Evolutionary conservation across 2,329 filamentous ascomycete genomes (phyloP), one percentile per base, ranked within the genome.

Genomic region (Diaporthe caulivora): DNA sequence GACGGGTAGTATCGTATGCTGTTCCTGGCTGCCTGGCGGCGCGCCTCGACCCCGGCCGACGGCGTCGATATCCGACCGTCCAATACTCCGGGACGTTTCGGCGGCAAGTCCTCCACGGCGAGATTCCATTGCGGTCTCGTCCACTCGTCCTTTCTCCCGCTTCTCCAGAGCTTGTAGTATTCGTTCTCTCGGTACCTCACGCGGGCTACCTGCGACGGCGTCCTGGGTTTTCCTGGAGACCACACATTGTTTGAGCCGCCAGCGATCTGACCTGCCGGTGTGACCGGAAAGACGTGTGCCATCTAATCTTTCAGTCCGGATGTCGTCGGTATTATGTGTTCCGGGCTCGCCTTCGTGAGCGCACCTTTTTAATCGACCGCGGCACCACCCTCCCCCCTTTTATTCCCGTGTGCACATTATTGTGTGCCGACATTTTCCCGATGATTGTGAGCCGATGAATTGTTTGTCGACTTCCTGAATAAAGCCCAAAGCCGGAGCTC

Each of bases 191-290:
- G 21, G 11, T 64, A 64, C 11, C 60, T n/a, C 10, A 64, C 26
- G 1, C 60, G 26, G 1, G 40, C 60, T 13, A 64, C 7, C 11
- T 64, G 60, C 40, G 60, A 65, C 6, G 42, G 42, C n/a, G 60
- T 65, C 26, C 42, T 31, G 1, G 60, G 42, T 1, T 9, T 65
- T 7, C 29, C 21, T 2, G 44, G 44, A 10, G 47, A 51, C 60
- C 60, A 49, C 3, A 51, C 21, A 21, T 49, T 51, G 42, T 5
- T 34, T 0, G 58, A 47, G 11, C 7, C 11, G 42, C 10, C 2
- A 11, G 13, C 13, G 21, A 21, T 3, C 6, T 7, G 17, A 1
- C 1, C 2, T 4, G 1, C 13, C 0, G 29, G 62, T 1, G 29
- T 65, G 29, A 47, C 9, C 10, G 44, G 44, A 4, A 3, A 17